Evolutionary conservation across 495 filamentous ascomycete genomes (phyloP).

Genomic region (Sordaria brevicollis): DNA sequence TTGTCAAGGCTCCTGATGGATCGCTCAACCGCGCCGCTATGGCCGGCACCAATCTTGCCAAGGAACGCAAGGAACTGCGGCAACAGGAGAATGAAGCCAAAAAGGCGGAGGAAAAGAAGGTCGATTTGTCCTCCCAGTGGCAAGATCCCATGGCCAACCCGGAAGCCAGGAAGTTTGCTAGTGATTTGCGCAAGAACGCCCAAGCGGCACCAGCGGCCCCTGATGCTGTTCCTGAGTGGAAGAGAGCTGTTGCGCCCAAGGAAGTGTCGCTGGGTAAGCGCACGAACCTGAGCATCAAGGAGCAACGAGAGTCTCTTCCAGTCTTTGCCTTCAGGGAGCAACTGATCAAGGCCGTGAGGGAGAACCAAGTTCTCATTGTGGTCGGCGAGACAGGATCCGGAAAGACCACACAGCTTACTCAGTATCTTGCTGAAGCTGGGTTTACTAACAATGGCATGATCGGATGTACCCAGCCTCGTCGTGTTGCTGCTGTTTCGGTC

Average conservation of each 20-base stretch:
- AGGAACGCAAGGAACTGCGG: constrained; percentile 77
- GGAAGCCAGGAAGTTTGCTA: constrained; percentile 75
- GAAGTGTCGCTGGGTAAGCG: constrained; percentile 76
- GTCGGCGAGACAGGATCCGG: constrained; percentile 96
- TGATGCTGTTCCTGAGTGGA: constrained; percentile 85
- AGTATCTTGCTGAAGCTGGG: constrained; percentile 88
- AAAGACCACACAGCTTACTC: constrained; percentile 94
- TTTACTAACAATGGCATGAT: constrained; percentile 87
- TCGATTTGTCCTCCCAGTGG: constrained; percentile 88
- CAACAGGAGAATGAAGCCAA: constrained; percentile 84
- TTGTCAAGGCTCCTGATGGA: constrained; percentile 95
- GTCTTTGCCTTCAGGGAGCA: constrained; percentile 85
- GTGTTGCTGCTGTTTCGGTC: constrained; percentile 95
- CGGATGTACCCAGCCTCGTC: constrained; percentile 92
- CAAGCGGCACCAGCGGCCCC: constrained; percentile 23
- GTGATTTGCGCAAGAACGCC: constrained; percentile 59
- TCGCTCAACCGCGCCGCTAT: constrained; percentile 92
- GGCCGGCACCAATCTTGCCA: constrained; percentile 81
- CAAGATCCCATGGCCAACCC: constrained; percentile 89
- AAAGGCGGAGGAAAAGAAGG: constrained; percentile 63
- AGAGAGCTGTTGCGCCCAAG: constrained; percentile 69
- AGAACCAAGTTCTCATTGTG: constrained; percentile 89
- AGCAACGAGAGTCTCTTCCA: constrained; percentile 84
- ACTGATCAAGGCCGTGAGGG: constrained; percentile 74
- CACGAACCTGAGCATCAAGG: constrained; percentile 86